phyloP scores from a whole-genome alignment of 2,329 filamentous ascomycete genomes.

The Diaporthe batatas region DNA sequence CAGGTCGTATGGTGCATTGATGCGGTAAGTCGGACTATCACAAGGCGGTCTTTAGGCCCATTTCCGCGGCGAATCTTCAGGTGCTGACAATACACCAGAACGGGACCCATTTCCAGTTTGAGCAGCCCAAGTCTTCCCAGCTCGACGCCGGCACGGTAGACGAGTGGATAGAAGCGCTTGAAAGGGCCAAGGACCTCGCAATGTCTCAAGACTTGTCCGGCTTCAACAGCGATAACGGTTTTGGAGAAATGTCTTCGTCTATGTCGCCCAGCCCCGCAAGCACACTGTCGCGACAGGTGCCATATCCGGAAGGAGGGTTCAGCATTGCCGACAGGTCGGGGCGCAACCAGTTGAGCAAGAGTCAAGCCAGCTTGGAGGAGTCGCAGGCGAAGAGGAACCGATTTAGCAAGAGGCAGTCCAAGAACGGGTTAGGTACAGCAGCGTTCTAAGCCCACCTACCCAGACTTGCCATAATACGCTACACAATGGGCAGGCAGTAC shows the following conservation, averaged over 20 bases:
- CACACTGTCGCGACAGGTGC: constrained; percentile 73
- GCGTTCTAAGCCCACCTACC: constrained; percentile 72
- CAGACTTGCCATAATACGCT: constrained; percentile 2
- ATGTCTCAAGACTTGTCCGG: constrained; percentile 77
- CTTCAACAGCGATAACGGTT: constrained; percentile 75
- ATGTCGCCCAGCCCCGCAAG: constrained; percentile 80
- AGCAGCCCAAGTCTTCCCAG: constrained; percentile 84
- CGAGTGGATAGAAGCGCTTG: constrained; percentile 93
- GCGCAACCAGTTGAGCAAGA: constrained; percentile 71
- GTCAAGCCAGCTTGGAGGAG: constrained; percentile 68
- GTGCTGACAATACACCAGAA: constrained; percentile 63
- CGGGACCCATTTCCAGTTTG: constrained; percentile 92
- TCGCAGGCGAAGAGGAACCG: constrained; percentile 64
- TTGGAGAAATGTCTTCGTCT: constrained; percentile 76
- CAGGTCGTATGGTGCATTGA: constrained; percentile 91
- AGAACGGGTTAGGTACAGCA: constrained; percentile 86
- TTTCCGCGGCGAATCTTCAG: not conserved
- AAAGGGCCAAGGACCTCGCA: constrained; percentile 87
- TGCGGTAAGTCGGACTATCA: constrained; percentile 78
- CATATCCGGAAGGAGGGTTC: constrained; percentile 62
- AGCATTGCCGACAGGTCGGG: constrained; percentile 66
- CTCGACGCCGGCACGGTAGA: constrained; percentile 77
- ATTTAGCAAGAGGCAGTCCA: constrained; percentile 94
- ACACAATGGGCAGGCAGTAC: constrained; percentile 25
- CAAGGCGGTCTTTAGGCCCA: constrained; percentile 31